Evolutionary conservation across 2,329 filamentous ascomycete species (phyloP), one percentile per base, ranked within the genome.

Genomic region (Canariomyces notabilis): DNA sequence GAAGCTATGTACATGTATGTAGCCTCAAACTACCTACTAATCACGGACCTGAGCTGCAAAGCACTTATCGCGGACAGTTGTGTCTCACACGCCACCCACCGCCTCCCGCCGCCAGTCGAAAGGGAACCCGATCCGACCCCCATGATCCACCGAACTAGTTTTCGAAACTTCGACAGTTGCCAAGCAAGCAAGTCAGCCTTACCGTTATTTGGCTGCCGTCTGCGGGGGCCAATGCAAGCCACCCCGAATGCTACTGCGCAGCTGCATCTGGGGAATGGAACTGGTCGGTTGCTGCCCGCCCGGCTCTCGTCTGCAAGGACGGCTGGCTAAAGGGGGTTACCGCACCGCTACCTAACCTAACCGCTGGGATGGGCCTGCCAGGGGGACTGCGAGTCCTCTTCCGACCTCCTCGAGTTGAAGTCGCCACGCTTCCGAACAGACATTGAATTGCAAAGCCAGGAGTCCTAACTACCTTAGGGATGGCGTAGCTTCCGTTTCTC

Each of bases 121-220:
- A 29, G 26, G 26, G 26, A 38, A 18, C 34, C 18, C 18, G n/a
- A n/a, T n/a, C n/a, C n/a, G n/a, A n/a, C n/a, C n/a, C n/a, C n/a
- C n/a, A n/a, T n/a, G n/a, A n/a, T n/a, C n/a, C n/a, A n/a, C n/a
- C n/a, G n/a, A n/a, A n/a, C n/a, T 12, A 9, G 26, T 29, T 29
- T 29, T 29, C 26, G 26, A 29, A 29, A 12, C 26, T 29, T 9
- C 26, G 14, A 29, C 26, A 5, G 37, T 15, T 22, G 37, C 19
- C 37, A 39, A 42, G 32, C 41, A 22, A n/a, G n/a, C n/a, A n/a
- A n/a, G 41, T 32, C 41, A 48, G 37, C 41, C 46, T 32, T 33
- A 31, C 26, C 22, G 32, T 21, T 19, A 19, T 35, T n/a, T 21
- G 34, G 33, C 33, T 29, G 33, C 26, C n/a, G 26, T 12, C 26